A percentile compares a stretch with the other conserved stretches of the same genome.
Evolutionary conservation across 257 asterid genomes (phyloP).

Genomic region (Fraxinus anomala): DNA sequence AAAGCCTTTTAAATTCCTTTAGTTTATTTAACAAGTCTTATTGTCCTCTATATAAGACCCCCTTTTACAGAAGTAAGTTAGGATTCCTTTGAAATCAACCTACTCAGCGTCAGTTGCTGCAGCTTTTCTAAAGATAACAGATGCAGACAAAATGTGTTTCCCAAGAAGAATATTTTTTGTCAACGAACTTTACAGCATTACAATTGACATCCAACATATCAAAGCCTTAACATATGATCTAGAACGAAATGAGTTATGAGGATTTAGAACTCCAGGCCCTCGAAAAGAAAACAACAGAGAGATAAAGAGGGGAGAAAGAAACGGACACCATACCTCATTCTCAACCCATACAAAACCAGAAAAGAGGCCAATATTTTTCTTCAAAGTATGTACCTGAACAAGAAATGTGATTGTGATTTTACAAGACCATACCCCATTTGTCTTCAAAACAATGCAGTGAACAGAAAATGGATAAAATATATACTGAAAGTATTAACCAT

Average conservation of each 20-base stretch:
- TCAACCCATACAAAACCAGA: constrained; percentile 90
- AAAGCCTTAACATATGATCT: constrained; percentile 18
- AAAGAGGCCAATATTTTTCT: constrained; percentile 85
- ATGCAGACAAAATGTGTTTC: constrained; percentile 4
- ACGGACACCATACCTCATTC: constrained; percentile 59
- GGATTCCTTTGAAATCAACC: background rate
- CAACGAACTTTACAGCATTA: background rate
- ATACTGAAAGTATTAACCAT: background rate
- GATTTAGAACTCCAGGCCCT: constrained; percentile 7
- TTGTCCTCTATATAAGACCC: background rate
- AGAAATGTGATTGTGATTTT: constrained; percentile 2
- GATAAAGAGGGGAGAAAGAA: background rate
- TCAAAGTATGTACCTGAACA: constrained; percentile 65
- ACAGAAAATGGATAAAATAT: background rate
- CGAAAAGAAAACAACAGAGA: background rate
- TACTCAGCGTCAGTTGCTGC: background rate
- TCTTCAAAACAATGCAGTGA: background rate
- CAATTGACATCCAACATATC: background rate
- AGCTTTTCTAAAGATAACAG: background rate
- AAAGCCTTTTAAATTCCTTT: background rate
- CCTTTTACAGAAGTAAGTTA: background rate
- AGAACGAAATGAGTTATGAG: constrained; percentile 9
- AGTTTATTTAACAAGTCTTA: background rate
- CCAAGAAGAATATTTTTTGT: background rate
- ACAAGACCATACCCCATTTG: background rate